These are phyloP conservation scores for Phytophthora kernoviae DNA, from an alignment of 352 stramenopile species.

Conservation along the genomic window DNA sequence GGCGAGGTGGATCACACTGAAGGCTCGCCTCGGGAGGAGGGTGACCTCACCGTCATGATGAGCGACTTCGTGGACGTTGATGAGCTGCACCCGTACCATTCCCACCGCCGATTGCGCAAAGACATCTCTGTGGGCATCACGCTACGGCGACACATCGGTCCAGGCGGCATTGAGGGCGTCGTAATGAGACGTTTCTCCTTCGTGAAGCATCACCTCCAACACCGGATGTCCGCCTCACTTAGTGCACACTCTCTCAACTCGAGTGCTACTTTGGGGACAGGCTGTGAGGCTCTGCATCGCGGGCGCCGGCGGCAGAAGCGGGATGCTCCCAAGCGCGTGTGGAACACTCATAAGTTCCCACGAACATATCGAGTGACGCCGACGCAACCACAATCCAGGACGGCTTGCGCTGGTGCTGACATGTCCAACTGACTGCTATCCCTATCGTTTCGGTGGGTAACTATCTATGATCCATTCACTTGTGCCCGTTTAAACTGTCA, in stretches of 20 bases:
- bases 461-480: conserved; percentile 7
- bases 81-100: conserved; percentile 60
- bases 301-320: conserved; percentile 36
- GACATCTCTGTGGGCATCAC: conserved; percentile 63
- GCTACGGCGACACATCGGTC: conserved; percentile 44
- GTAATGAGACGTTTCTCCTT: conserved; percentile 77
- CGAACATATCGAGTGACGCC: conserved; percentile 22
- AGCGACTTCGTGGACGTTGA: conserved; percentile 69
- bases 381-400: conserved; percentile 6
- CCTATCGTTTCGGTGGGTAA: conserved; percentile 15
- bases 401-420: conserved; percentile 15
- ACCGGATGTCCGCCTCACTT: conserved; percentile 44
- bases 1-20: conserved; percentile 17
- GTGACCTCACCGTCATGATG: conserved; percentile 46
- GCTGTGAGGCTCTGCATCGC: conserved; percentile 60
- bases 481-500: conserved; percentile 2
- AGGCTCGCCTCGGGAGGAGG: conserved; percentile 18
- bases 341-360: conserved; percentile 46
- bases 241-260: conserved; percentile 65
- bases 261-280: conserved; percentile 70
- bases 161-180: conserved; percentile 40
- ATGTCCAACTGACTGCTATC: conserved; percentile 1
- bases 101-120: conserved; percentile 51
- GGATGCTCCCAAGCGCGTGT: conserved; percentile 38
- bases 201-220: conserved; percentile 63